These are phyloP conservation scores for Diospyros lotus DNA, from an alignment of 148 eudicot genomes.

Conservation along the genomic window DNA sequence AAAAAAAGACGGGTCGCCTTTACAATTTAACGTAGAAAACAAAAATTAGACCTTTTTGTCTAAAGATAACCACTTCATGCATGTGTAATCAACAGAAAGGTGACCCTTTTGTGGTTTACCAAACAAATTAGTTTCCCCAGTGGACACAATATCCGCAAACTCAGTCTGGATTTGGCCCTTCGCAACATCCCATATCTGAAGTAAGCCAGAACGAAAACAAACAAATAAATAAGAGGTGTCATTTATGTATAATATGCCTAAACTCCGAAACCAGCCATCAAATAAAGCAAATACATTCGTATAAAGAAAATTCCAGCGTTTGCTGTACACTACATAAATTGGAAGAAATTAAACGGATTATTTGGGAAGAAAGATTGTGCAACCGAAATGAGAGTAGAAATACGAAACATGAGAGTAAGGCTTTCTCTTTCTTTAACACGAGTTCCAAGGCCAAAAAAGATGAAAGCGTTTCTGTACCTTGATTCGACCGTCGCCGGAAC, in stretches of 20 bases:
- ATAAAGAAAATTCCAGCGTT: neutral
- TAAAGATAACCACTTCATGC: slow-evolving; percentile 86
- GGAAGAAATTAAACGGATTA: neutral
- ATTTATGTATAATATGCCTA: slow-evolving; percentile 1
- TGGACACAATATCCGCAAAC: slow-evolving; percentile 49
- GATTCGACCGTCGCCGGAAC: slow-evolving; percentile 79
- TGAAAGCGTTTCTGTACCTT: slow-evolving; percentile 41
- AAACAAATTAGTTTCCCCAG: slow-evolving; percentile 37
- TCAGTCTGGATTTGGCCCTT: slow-evolving; percentile 85
- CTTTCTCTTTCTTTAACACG: neutral
- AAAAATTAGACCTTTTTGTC: slow-evolving; percentile 54
- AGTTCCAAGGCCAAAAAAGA: neutral
- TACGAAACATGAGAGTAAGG: too few species aligned
- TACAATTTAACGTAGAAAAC: neutral
- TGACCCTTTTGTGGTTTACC: slow-evolving; percentile 66
- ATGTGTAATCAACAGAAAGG: slow-evolving; percentile 89
- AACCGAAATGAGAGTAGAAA: neutral
- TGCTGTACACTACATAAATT: neutral
- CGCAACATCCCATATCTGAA: slow-evolving; percentile 84
- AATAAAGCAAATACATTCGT: neutral
- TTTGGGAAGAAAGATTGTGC: neutral
- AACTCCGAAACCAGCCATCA: neutral
- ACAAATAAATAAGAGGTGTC: slow-evolving; percentile 5
- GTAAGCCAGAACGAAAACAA: neutral
- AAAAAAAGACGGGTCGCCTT: neutral